Conservation (phyloP, 176 grass and related monocot species). For the Carex littledalei region DNA sequence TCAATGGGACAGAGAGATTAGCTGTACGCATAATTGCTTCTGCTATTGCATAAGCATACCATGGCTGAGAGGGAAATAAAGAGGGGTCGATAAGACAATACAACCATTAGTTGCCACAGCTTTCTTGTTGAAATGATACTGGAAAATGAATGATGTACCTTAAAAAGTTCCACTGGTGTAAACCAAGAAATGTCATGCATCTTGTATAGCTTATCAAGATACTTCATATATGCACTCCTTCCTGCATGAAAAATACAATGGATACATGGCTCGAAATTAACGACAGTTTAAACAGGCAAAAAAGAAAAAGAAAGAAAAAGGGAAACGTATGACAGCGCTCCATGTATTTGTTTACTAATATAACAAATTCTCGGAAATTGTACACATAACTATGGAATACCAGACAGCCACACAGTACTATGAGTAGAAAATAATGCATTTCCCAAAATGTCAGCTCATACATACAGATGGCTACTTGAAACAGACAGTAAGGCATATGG, state of each 20-base stretch:
- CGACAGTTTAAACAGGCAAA: background rate
- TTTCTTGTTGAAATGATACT: constrained; percentile 11
- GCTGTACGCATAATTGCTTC: constrained; percentile 77
- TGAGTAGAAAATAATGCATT: background rate
- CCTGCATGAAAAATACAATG: constrained; percentile 32
- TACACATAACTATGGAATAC: background rate
- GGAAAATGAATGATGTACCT: constrained; percentile 32
- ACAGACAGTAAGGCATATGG: background rate
- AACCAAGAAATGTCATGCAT: constrained; percentile 93
- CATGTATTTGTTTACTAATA: background rate
- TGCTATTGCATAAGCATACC: constrained; percentile 97
- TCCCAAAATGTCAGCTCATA: background rate
- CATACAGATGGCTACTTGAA: background rate
- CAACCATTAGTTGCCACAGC: background rate
- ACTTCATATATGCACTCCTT: constrained; percentile 65
- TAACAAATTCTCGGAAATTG: background rate
- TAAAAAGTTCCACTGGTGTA: constrained; percentile 93
- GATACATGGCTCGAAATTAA: constrained; percentile 1
- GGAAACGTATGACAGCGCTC: background rate
- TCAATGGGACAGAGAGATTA: constrained; percentile 81
- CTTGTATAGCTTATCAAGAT: constrained; percentile 86
- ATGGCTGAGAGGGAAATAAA: constrained; percentile 56
- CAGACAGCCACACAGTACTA: background rate
- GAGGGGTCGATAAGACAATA: background rate
- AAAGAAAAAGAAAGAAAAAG: background rate